These are phyloP conservation scores for Chrysopogon serrulatus DNA, from an alignment of 176 grass and related monocot species.

Conservation along the genomic window DNA sequence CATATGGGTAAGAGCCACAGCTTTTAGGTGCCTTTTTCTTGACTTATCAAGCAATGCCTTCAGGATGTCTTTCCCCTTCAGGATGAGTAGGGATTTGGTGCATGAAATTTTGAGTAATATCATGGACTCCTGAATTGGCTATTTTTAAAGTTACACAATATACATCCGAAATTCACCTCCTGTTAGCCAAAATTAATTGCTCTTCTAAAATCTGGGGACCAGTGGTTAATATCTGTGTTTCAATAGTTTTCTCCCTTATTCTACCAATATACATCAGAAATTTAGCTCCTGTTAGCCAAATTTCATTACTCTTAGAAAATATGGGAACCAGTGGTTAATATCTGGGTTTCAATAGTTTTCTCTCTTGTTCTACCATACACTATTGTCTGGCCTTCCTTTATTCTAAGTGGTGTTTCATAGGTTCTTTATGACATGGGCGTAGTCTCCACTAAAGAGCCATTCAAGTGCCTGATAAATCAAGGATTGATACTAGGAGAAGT, in stretches of 20 bases:
- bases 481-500: slow-evolving; percentile 97
- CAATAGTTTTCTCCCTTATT: background rate
- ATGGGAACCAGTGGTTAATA: background rate
- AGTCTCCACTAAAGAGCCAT: slow-evolving; percentile 95
- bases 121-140: background rate
- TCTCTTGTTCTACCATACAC: background rate
- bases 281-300: background rate
- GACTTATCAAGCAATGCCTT: background rate
- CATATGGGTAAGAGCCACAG: background rate
- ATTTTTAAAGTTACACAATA: background rate
- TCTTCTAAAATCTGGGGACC: background rate
- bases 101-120: background rate
- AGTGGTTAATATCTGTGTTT: background rate
- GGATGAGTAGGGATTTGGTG: background rate
- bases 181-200: background rate
- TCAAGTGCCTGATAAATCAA: slow-evolving; percentile 99
- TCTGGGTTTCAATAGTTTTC: background rate
- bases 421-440: slow-evolving; percentile 95
- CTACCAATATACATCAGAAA: background rate
- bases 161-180: background rate
- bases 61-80: background rate
- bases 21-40: background rate
- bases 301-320: background rate
- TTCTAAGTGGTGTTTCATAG: slow-evolving; percentile 44
- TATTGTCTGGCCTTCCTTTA: background rate